Evolutionary conservation across 176 grass and related monocot genomes (phyloP), one percentile per base, ranked within the genome.

Genomic region (Triticum timopheevii): DNA sequence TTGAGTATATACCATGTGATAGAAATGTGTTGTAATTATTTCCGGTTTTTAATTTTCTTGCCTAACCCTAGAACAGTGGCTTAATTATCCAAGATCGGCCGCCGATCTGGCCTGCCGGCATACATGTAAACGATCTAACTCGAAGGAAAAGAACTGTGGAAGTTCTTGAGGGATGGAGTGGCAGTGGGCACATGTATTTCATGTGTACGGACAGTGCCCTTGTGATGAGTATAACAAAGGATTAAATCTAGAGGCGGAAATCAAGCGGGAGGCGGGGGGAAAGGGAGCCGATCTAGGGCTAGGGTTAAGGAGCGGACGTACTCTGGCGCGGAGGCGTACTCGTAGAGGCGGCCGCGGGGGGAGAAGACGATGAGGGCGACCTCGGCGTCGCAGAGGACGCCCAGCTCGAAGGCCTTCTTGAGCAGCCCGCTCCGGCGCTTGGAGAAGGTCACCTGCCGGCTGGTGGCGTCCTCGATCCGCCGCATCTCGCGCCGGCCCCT

Each of bases 331-430:
- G 90, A 90, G 23, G 93, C 85, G 93, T 88, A 94, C 85, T 94
- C 85, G 76, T 83, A 95, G 87, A 95, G 90, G 85, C 88, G 88
- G 49, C 87, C 90, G 78, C 92, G 85, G 2, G 82, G 52, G 19
- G 94, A 97, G 92, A 97, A 92, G 90, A 97, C 87, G 72, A 97
- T 73, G 85, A 97, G 90, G 1, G 85, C 94, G 59, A 97, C 92
- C 92, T 97, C 94, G 35, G 92, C 94, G 82, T 94, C 94, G 84
- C 94, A 97, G 66, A 97, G 86, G 68, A 97, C 88, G 19, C 92
- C 92, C 36, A 97, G 90, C 92, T 97, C 94, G 78, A 84, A 92
- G 7, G 94, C 94, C 90, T 97, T 97, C 90, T 97, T 97, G 23
- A 97, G 45, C 4, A 97, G 90, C 24, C 94, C 94, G 47, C 77